Base-by-base conservation (phyloP, 306 rosid genomes). In the Prunus mira region DNA sequence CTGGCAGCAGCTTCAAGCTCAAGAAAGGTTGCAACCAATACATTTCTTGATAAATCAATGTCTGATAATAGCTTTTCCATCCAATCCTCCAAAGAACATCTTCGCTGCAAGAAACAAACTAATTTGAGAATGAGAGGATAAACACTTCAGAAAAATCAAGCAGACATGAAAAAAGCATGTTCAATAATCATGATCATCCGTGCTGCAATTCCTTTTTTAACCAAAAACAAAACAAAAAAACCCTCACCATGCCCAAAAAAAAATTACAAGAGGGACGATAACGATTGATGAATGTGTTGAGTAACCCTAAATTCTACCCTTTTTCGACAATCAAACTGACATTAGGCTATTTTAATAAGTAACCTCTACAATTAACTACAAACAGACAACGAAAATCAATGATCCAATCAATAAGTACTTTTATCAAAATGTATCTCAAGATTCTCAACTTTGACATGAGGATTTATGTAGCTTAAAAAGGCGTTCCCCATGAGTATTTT, bases 1-100 rank as follows among this genome's bases (percentile, higher is more conserved):
- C 98, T 88, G 79, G 86, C 98, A 79, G 97, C 92, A 79, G 97
- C 97, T 89, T 95, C 98, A 50, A 95, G 95, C 90, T 95, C 98
- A 64, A 95, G 96, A 86, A 92, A 92, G 14, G 82, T 86, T 49
- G 97, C 98, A 57, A 84, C 88, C 17, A 86, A 84, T 38, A 85
- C 92, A 89, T 96, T 95, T 89, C 98, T 88, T 61, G 98, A 92
- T 77, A 92, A 56, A 52, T 87, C 92, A 77, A 95, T 89, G 77
- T 95, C 97, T 0, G 97, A 95, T 69, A 95, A 80, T 74, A 95
- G 58, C 79, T 88, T 95, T 65, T 88, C 87, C 84, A 90, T 85
- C 97, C 98, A 92, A 77, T 90, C 91, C 82, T 89, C 97, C 85
- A 95, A 75, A 52, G 88, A 86, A 34, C 81, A 54, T 72, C 91